Evolutionary conservation across 257 asterid genomes (phyloP), one percentile per base, ranked within the genome.

Genomic region (Penstemon barbatus): DNA sequence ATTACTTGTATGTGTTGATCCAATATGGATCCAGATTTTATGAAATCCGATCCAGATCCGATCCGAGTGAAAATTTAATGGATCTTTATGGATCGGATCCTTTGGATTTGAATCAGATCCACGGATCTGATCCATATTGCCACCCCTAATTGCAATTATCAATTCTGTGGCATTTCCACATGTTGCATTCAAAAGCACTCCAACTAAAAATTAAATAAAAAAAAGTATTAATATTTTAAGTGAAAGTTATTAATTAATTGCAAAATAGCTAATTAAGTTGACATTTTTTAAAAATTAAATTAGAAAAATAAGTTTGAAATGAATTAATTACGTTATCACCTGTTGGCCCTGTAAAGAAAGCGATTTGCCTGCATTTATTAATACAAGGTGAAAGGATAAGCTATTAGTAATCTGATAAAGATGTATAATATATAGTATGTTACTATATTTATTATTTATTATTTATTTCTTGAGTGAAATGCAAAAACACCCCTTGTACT

Each of bases 91-190:
- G n/a, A n/a, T n/a, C n/a, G n/a, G n/a, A n/a, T n/a, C n/a, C n/a
- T n/a, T n/a, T n/a, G n/a, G n/a, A n/a, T n/a, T n/a, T n/a, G n/a
- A n/a, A n/a, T n/a, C n/a, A n/a, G n/a, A n/a, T n/a, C n/a, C n/a
- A n/a, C n/a, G n/a, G n/a, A n/a, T n/a, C n/a, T n/a, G n/a, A n/a
- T n/a, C n/a, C n/a, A n/a, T n/a, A n/a, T n/a, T n/a, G n/a, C n/a
- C n/a, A n/a, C n/a, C n/a, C n/a, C n/a, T n/a, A n/a, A n/a, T n/a
- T n/a, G n/a, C n/a, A n/a, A n/a, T n/a, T n/a, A n/a, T n/a, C n/a
- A n/a, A n/a, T 19, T 91, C 97, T 0, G 96, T 91, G 0, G 95
- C 95, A 74, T 91, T 91, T 53, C 97, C 97, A 73, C 96, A 91
- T 13, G 97, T 89, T 51, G 97, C 96, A 73, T 91, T 91, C 61